Percentiles rank a stretch among this genome's conserved stretches.
These are phyloP conservation scores for Brassica napus DNA, from an alignment of 345 rosid species.

Conservation along the genomic window Da-Ae NC_063446.1:9933501-9934000, in stretches of 20 bases:
- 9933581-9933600: conserved; percentile 48
- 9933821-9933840: conserved; percentile 34
- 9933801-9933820: conserved; percentile 68
- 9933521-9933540: conserved; percentile 23
- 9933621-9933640: conserved; percentile 60
- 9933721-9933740: conserved; percentile 91
- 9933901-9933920: not conserved
- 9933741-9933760: conserved; percentile 93
- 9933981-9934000: not conserved
- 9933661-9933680: conserved; percentile 86
- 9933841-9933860: conserved; percentile 34
- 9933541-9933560: not conserved
- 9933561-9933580: conserved; percentile 6
- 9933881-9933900: conserved; percentile 93
- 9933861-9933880: conserved; percentile 73
- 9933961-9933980: not conserved
- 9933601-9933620: conserved; percentile 82
- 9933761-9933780: conserved; percentile 90
- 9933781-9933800: conserved; percentile 94
- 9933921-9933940: not conserved
- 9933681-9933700: conserved; percentile 88
- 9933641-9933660: conserved; percentile 57
- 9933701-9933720: conserved; percentile 93
- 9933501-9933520: conserved; percentile 28
- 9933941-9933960: not conserved